Conservation (phyloP, 2,329 filamentous ascomycete genomes). For the Exophiala viscosa region DNA sequence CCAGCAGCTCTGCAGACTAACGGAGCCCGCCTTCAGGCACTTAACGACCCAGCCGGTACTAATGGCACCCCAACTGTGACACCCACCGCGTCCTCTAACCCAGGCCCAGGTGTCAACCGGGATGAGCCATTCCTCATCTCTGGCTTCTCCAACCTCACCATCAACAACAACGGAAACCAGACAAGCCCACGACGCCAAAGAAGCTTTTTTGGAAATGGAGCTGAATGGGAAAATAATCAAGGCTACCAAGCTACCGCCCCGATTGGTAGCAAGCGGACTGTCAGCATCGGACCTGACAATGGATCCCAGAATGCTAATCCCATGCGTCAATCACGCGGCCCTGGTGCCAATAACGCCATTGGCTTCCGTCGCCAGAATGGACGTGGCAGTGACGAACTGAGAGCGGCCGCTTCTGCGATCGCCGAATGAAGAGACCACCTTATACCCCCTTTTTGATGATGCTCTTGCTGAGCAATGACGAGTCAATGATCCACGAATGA, state of each 20-base stretch:
- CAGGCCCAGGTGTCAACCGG: conserved; percentile 45
- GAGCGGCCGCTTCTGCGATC: conserved; percentile 58
- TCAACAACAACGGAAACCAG: conserved; percentile 40
- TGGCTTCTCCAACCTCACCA: conserved; percentile 58
- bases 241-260: conserved; percentile 46
- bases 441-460: conserved; percentile 28
- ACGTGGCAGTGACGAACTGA: conserved; percentile 63
- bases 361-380: conserved; percentile 60
- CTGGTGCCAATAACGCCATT: conserved; percentile 56
- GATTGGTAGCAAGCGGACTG: conserved; percentile 62
- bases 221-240: conserved; percentile 27
- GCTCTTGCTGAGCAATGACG: conserved; percentile 27
- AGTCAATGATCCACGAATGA: conserved; percentile 30
- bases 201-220: conserved; percentile 26
- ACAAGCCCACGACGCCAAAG: conserved; percentile 37
- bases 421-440: conserved; percentile 51
- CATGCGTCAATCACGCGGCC: conserved; percentile 60
- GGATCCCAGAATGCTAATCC: conserved; percentile 54
- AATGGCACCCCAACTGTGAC: conserved; percentile 63
- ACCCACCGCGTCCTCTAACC: conserved; percentile 50
- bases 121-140: conserved; percentile 61
- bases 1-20: conserved; percentile 64
- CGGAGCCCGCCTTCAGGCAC: conserved; percentile 58
- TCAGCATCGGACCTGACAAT: conserved; percentile 57
- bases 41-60: conserved; percentile 55